Percentiles rank a stretch among this genome's conserved stretches.
phyloP scores from a whole-genome alignment of 176 grass and related monocot genomes.

The Oryza meyeriana region DNA sequence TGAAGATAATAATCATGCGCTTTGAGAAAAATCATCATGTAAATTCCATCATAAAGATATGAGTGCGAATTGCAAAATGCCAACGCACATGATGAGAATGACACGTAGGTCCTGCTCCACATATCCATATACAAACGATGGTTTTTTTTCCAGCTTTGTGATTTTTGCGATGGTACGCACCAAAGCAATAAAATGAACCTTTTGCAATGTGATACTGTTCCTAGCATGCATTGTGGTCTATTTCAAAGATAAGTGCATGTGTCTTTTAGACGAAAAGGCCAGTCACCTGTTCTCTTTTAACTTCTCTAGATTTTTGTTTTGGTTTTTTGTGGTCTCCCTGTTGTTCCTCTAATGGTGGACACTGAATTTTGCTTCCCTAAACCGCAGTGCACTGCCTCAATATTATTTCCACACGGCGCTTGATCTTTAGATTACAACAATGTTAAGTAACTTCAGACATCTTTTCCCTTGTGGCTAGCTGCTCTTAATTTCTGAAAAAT shows the following conservation, averaged over 20 bases:
- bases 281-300: background rate
- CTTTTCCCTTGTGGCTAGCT: background rate
- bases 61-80: background rate
- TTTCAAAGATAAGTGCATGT: constrained; percentile 12
- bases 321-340: constrained; percentile 10
- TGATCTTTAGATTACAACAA: background rate
- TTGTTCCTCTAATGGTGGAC: constrained; percentile 26
- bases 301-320: background rate
- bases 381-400: background rate
- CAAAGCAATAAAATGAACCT: background rate
- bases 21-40: background rate
- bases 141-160: too few species aligned
- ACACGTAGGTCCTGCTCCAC: too few species aligned
- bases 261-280: background rate
- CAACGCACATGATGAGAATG: background rate
- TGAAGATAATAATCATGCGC: background rate
- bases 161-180: too few species aligned
- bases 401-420: background rate
- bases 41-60: background rate
- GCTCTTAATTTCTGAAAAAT: background rate
- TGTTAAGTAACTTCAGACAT: background rate
- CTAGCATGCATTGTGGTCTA: background rate
- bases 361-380: constrained; percentile 7
- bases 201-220: constrained; percentile 14
- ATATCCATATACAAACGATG: too few species aligned